A percentile compares a stretch with the other conserved stretches of the same genome.
These are phyloP conservation scores for Talaromyces sp. DNA, from an alignment of 2,329 filamentous ascomycete genomes.

Conservation along the genomic window DNA sequence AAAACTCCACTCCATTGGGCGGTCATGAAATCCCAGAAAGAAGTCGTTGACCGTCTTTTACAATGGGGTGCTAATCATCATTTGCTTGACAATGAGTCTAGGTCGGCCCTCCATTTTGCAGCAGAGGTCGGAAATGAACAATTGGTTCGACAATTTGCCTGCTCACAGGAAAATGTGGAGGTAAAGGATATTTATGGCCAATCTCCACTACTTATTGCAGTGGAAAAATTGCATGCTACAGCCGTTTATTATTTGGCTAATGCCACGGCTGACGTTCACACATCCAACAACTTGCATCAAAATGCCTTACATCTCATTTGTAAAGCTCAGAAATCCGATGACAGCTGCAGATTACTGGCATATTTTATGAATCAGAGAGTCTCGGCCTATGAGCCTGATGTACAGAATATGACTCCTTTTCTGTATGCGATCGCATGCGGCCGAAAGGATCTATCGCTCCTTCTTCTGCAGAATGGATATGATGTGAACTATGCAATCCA, in stretches of 20 bases:
- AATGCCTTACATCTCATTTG: not conserved
- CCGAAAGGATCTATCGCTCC: constrained; percentile 4
- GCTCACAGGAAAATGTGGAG: not conserved
- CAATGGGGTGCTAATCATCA: not conserved
- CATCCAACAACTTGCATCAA: not conserved
- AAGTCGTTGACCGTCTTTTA: not conserved
- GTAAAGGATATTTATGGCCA: not conserved
- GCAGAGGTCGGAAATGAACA: not conserved
- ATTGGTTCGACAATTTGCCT: not conserved
- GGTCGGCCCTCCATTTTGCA: not conserved
- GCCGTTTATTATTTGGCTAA: not conserved
- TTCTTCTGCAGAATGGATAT: constrained; percentile 12
- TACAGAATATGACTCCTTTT: constrained; percentile 15
- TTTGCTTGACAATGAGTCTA: not conserved
- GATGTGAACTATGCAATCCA: constrained; percentile 8
- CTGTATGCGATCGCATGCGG: constrained; percentile 12
- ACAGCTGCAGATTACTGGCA: not conserved
- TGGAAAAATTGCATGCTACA: not conserved
- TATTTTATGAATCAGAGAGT: not conserved
- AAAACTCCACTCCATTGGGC: not conserved
- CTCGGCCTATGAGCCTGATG: not conserved
- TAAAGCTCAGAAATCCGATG: not conserved
- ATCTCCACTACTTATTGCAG: not conserved
- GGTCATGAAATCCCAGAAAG: not conserved
- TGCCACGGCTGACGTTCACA: not conserved